These are phyloP conservation scores for Phyllosticta citribraziliensis DNA, from an alignment of 2,329 filamentous ascomycete species.

Conservation along the genomic window DNA sequence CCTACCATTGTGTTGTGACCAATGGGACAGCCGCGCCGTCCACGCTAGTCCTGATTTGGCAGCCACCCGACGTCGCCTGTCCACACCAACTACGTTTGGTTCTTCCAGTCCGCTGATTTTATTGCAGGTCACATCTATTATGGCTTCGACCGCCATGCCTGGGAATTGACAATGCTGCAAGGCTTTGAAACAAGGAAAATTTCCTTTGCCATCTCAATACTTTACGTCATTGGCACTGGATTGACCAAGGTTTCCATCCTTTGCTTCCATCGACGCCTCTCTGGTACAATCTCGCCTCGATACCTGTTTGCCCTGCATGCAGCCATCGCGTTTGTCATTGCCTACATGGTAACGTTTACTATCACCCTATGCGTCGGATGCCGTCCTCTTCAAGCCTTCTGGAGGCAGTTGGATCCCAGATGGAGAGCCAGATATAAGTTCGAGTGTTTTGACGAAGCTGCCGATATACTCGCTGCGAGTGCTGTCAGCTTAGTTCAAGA, in stretches of 20 bases:
- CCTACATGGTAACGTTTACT: constrained; percentile 30
- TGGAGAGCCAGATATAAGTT: constrained; percentile 23
- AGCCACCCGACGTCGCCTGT: too few relatives aligned
- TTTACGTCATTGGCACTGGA: constrained; percentile 21
- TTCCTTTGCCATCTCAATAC: constrained; percentile 18
- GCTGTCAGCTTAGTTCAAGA: constrained; percentile 31
- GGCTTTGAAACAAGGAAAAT: neutral
- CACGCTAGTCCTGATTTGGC: too few relatives aligned
- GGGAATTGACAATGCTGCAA: neutral
- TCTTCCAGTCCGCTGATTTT: neutral
- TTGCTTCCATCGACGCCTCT: constrained; percentile 34
- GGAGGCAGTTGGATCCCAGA: constrained; percentile 25
- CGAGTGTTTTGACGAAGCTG: constrained; percentile 28
- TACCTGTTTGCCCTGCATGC: constrained; percentile 30
- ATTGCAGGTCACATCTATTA: neutral
- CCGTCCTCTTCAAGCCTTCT: constrained; percentile 31
- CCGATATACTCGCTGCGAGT: constrained; percentile 29
- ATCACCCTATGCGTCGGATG: constrained; percentile 28
- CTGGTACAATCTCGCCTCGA: constrained; percentile 21
- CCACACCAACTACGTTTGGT: too few relatives aligned
- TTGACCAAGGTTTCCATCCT: constrained; percentile 26
- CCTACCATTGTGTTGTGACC: too few relatives aligned
- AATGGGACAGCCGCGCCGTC: too few relatives aligned
- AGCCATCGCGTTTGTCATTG: constrained; percentile 29
- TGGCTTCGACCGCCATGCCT: constrained; percentile 2